Base-by-base conservation (phyloP, 2,329 filamentous ascomycete genomes). In the Harringtonia lauricola region DNA sequence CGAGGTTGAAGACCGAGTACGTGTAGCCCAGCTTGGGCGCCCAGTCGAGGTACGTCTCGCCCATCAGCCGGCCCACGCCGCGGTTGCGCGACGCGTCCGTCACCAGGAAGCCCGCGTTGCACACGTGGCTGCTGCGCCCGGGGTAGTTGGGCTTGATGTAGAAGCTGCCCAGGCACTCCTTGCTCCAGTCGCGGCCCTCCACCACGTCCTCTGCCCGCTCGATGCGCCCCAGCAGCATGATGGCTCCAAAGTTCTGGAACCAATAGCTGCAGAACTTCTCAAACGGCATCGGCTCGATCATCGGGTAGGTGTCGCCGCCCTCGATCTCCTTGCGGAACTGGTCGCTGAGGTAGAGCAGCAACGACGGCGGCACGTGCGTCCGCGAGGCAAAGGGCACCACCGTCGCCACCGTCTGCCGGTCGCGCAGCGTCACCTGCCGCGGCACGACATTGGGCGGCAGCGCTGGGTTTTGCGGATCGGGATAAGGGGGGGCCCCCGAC, bases 111-210 rank as follows among this genome's bases (percentile, higher is more conserved):
- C 81, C 82, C 46, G 78, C 89, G 57, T 94, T 95, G 68, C 86
- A 94, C 41, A 94, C 78, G 67, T 95, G 88, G 62, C 84, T 92
- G 64, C 85, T 92, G 46, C 88, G 76, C 39, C 88, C 88, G 0
- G 88, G 87, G 60, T 94, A 95, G 63, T 95, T 94, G 39, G 88
- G 87, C 66, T 92, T 89, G 70, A 94, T 85, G 64, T 92, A 94
- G 64, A 94, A 94, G 64, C 86, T 94, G 45, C 88, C 88, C 36
- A 95, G 67, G 55, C 87, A 94, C 55, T 83, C 73, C 56, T 80
- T 81, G 51, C 79, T 75, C 87, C 88, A 94, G 62, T 90, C 84
- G 51, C 70, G 68, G 61, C 71, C 62, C 63, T 79, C 63, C 53
- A 70, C 55, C 47, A 75, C 62, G 45, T 81, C 78, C 43, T 77